Conservation (phyloP, 2,329 filamentous ascomycete genomes). For the Verticillium albo-atrum region DNA sequence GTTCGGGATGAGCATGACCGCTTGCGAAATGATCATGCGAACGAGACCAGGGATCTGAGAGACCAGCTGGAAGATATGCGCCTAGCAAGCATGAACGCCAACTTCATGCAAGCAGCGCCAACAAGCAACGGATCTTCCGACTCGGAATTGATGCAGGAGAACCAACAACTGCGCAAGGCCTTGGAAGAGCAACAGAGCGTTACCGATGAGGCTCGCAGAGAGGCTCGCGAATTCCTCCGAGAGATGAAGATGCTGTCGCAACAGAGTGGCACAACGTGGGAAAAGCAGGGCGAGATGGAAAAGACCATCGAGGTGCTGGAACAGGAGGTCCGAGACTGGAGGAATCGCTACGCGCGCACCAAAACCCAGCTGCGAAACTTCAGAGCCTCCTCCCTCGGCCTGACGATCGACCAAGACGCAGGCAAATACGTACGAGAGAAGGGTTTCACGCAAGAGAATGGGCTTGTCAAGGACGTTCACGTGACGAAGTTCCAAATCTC, state of each 20-base stretch:
- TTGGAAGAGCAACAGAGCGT: constrained; percentile 72
- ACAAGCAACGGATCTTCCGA: constrained; percentile 24
- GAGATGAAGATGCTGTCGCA: constrained; percentile 88
- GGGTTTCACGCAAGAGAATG: constrained; percentile 65
- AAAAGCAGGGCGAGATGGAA: constrained; percentile 76
- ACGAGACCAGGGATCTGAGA: constrained; percentile 57
- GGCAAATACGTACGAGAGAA: constrained; percentile 61
- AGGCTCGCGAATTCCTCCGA: constrained; percentile 76
- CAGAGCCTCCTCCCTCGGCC: constrained; percentile 73
- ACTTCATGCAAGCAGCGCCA: constrained; percentile 19
- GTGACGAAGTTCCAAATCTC: constrained; percentile 93
- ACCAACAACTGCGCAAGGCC: constrained; percentile 62
- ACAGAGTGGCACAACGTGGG: constrained; percentile 72
- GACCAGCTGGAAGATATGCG: constrained; percentile 56
- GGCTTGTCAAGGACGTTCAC: constrained; percentile 84
- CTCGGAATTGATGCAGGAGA: constrained; percentile 59
- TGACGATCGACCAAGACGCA: constrained; percentile 66
- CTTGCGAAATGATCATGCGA: constrained; percentile 63
- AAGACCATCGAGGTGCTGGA: constrained; percentile 73
- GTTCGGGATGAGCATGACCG: constrained; percentile 75
- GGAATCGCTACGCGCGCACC: constrained; percentile 77
- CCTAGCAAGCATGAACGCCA: constrained; percentile 19
- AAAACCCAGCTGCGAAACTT: constrained; percentile 84
- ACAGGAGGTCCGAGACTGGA: constrained; percentile 83
- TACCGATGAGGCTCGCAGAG: constrained; percentile 79